A percentile compares a stretch with the other conserved stretches of the same genome.
Conservation (phyloP, 2,329 filamentous ascomycete genomes). For the Coniochaeta sp. region DNA sequence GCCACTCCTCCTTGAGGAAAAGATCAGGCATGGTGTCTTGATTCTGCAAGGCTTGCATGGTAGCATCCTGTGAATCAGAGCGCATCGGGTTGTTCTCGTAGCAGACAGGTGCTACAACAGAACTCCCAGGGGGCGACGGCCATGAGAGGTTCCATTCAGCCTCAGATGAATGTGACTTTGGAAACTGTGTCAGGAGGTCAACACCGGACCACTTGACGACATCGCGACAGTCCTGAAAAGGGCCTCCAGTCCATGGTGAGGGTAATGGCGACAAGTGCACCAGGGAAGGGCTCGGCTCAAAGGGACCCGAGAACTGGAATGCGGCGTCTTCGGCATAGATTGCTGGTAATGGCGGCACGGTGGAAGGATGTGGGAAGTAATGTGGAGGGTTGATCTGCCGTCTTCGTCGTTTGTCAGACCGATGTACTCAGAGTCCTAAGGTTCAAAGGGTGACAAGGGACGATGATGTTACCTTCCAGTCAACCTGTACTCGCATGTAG, state of each 20-base stretch:
- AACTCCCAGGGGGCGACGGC: neutral
- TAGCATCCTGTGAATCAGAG: constrained; percentile 20
- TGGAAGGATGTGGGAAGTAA: constrained; percentile 5
- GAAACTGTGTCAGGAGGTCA: constrained; percentile 13
- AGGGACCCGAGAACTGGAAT: constrained; percentile 10
- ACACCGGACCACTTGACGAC: constrained; percentile 16
- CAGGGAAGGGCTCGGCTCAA: constrained; percentile 11
- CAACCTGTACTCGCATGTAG: constrained; percentile 39
- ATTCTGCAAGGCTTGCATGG: constrained; percentile 18
- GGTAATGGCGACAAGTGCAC: constrained; percentile 7
- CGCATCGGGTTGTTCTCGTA: constrained; percentile 17
- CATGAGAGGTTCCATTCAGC: neutral
- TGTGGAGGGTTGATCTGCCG: constrained; percentile 6
- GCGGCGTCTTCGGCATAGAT: neutral
- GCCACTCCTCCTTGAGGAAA: constrained; percentile 11
- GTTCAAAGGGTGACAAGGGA: neutral
- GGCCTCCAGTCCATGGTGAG: constrained; percentile 6
- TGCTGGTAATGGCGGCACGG: constrained; percentile 12
- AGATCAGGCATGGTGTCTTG: constrained; percentile 12
- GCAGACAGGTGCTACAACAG: constrained; percentile 9
- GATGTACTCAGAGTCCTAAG: neutral
- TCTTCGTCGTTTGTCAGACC: constrained; percentile 6
- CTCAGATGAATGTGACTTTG: neutral
- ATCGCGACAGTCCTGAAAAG: constrained; percentile 6
- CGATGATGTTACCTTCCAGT: neutral